Base-by-base conservation (phyloP, 2,329 filamentous ascomycete genomes). In the Colletotrichum sp. region DNA sequence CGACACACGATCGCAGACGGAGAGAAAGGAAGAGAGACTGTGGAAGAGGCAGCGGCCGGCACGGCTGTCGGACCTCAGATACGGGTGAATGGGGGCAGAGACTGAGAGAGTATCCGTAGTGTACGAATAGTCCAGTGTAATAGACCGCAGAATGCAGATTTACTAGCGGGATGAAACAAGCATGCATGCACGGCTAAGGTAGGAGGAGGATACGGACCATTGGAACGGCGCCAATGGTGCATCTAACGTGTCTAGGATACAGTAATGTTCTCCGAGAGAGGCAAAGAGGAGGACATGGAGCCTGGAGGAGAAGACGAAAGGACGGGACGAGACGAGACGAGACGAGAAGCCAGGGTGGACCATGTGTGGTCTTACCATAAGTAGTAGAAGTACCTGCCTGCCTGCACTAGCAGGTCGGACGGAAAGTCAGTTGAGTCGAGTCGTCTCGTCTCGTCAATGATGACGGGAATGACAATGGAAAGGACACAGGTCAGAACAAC, bases 141-240 rank as follows among this genome's bases (percentile, higher is more conserved):
- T 21, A 52, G 43, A 52, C 43, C n/a, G 26, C 26, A 48, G 48
- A 60, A 73, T 67, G 73, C 67, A 70, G 67, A 70, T 55, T 52
- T 26, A 55, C 61, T 73, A 68, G 73, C 64, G 70, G 55, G 73
- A 75, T 75, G 70, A 75, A 75, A 75, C 73, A 65, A 73, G 73
- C 36, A 56, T 68, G 73, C 69, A 75, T 75, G 73, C 70, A 65
- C 64, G 32, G 64, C 38, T 30, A 43, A 26, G 43, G 43, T 52
- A 52, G 43, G 43, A 52, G 36, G 32, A 58, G 70, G 43, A 73
- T 68, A 68, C 58, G 70, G 70, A 60, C 64, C 70, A 73, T 68
- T 75, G 73, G 73, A 75, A 65, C 70, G 64, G 69, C 70, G 73
- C 56, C 56, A 21, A 58, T 73, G 70, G 62, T 67, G 64, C 62